Evolutionary conservation across 1,284 basidiomycete genomes (phyloP).

Genomic region (Porodaedalea pini): DNA sequence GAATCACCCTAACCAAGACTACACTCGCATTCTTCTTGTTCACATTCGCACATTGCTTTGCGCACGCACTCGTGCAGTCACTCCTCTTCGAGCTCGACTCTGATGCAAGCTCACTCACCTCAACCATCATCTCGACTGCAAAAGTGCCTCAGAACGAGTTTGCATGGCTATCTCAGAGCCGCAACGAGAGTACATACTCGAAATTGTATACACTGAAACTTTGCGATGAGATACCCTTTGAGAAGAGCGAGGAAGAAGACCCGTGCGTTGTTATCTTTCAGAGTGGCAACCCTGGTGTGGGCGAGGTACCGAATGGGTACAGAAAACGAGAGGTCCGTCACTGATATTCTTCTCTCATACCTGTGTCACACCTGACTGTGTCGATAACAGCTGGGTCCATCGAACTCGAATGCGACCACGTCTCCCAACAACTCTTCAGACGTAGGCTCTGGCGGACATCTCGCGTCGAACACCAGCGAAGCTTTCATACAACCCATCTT

Average conservation of each 20-base stretch:
- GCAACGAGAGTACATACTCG: conserved; percentile 22
- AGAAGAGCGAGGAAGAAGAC: conserved; percentile 22
- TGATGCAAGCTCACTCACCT: conserved; percentile 37
- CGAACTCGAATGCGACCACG: background rate
- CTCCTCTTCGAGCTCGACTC: conserved; percentile 45
- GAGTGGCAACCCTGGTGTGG: conserved; percentile 12
- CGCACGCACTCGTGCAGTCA: conserved; percentile 43
- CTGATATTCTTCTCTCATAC: background rate
- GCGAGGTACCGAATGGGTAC: conserved; percentile 18
- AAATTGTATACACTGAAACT: conserved; percentile 35
- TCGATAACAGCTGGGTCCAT: background rate
- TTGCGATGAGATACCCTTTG: conserved; percentile 42
- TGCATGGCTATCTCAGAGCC: conserved; percentile 36
- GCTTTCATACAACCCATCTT: conserved; percentile 4
- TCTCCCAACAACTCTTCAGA: background rate
- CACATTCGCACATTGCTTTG: conserved; percentile 31
- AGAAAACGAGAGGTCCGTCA: conserved; percentile 5
- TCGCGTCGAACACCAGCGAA: background rate
- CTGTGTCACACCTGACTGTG: background rate
- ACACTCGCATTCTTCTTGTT: conserved; percentile 48
- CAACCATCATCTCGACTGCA: conserved; percentile 36
- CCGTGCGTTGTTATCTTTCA: conserved; percentile 29
- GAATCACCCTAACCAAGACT: conserved; percentile 33
- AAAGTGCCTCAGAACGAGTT: conserved; percentile 37
- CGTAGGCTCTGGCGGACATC: background rate